Conservation (phyloP, 2,329 filamentous ascomycete genomes). For the Cordyceps cicadae region DNA sequence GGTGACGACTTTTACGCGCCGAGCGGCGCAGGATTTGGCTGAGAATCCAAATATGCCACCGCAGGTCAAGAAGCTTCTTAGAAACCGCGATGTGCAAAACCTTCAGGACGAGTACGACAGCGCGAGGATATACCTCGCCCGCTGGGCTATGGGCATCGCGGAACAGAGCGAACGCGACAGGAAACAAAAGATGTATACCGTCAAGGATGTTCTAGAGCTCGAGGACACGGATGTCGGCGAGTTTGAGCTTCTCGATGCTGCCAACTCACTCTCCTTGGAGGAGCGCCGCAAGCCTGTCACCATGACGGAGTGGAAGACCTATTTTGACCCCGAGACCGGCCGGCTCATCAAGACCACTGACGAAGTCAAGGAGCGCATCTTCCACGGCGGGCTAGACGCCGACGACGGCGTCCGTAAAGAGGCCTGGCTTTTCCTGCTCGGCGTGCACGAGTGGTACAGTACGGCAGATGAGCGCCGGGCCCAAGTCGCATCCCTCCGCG, state of each 20-base stretch:
- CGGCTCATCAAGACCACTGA: slow-evolving; percentile 71
- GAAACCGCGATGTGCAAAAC: slow-evolving; percentile 89
- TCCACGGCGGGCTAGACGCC: slow-evolving; percentile 82
- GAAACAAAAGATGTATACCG: slow-evolving; percentile 84
- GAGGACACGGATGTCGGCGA: slow-evolving; percentile 93
- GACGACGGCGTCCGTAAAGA: slow-evolving; percentile 93
- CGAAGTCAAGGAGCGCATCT: slow-evolving; percentile 94
- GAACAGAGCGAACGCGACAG: slow-evolving; percentile 90
- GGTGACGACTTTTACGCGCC: slow-evolving; percentile 88
- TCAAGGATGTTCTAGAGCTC: slow-evolving; percentile 82
- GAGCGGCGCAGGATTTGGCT: slow-evolving; percentile 83
- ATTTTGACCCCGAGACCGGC: slow-evolving; percentile 71
- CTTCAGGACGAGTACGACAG: slow-evolving; percentile 97
- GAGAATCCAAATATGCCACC: slow-evolving; percentile 89
- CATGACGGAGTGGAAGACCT: slow-evolving; percentile 80
- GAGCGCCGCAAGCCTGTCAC: slow-evolving; percentile 72
- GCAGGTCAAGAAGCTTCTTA: slow-evolving; percentile 74
- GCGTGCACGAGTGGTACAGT: slow-evolving; percentile 89
- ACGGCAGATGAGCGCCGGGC: slow-evolving; percentile 76
- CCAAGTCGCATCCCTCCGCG: slow-evolving; percentile 73
- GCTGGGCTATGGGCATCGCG: slow-evolving; percentile 98
- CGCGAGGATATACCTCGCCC: slow-evolving; percentile 82
- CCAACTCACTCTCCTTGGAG: slow-evolving; percentile 62
- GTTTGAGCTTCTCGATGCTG: slow-evolving; percentile 86
- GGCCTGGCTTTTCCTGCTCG: slow-evolving; percentile 90